Conservation (phyloP, 441 rosid species). For the Biscutella laevigata region DNA sequence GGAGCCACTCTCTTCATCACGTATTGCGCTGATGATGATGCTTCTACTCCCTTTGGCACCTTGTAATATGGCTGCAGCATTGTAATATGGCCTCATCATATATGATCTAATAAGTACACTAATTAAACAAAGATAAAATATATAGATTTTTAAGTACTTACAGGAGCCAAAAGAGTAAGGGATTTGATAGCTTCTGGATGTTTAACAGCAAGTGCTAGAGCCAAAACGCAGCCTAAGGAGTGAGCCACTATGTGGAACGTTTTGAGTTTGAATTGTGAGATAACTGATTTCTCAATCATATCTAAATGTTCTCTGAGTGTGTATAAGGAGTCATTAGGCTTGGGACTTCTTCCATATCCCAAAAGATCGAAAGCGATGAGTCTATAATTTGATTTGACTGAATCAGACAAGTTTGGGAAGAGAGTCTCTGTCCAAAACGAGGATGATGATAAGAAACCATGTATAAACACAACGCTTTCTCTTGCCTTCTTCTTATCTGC, state of each 20-base stretch:
- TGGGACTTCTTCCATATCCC: constrained; percentile 87
- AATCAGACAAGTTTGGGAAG: constrained; percentile 69
- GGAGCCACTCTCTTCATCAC: constrained; percentile 77
- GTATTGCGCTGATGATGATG: constrained; percentile 63
- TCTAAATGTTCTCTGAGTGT: constrained; percentile 77
- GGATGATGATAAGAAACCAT: constrained; percentile 92
- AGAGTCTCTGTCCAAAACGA: constrained; percentile 90
- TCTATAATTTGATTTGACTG: constrained; percentile 53
- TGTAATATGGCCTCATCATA: too few relatives aligned
- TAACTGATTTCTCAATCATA: constrained; percentile 80
- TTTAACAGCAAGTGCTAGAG: constrained; percentile 81
- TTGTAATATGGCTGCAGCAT: constrained; percentile 66
- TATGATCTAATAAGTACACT: too few relatives aligned
- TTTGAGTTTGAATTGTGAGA: constrained; percentile 52
- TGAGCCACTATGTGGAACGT: constrained; percentile 94
- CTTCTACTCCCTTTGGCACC: constrained; percentile 63
- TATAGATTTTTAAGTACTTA: too few relatives aligned
- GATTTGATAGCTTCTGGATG: constrained; percentile 74
- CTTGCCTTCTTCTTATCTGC: constrained; percentile 38
- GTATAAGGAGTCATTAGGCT: constrained; percentile 85
- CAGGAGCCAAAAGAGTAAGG: constrained; percentile 79
- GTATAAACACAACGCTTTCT: constrained; percentile 79
- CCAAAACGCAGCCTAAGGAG: constrained; percentile 89
- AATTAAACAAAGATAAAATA: too few relatives aligned
- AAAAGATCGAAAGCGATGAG: constrained; percentile 75